Base-by-base conservation (phyloP, 2,329 filamentous ascomycete species). In the Penicillium verrucosum region DNA sequence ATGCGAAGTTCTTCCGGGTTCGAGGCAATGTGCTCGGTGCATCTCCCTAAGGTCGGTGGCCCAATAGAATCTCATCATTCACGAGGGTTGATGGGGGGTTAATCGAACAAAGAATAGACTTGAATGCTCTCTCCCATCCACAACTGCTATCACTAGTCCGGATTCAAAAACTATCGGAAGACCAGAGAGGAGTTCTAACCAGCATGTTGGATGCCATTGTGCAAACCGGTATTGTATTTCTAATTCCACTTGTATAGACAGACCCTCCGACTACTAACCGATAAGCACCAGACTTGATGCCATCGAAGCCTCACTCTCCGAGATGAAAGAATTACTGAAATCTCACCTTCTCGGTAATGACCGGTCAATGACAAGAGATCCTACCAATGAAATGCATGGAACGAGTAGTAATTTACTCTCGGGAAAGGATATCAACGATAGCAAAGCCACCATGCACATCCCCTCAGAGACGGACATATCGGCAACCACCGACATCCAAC, bases 1-100 rank as follows among this genome's bases (percentile, higher is more conserved):
- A 44, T 64, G 62, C 43, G 62, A 64, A 45, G 40, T 57, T 12
- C 32, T 48, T 30, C 38, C 45, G 2, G 52, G 52, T 6, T 54
- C 47, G 9, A 46, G 34, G 12, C 54, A 56, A 45, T 56, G 54
- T 27, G 41, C 54, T n/a, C 54, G 54, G 29, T 56, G 54, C 36
- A 56, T 56, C 37, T 56, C 54, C 23, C n/a, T 56, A 16, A 56
- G 54, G 54, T 56, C 5, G n/a, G 50, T n/a, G 36, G 23, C n/a
- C 14, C 2, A 30, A 37, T 44, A 16, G 1, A 30, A 21, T 36
- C 4, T 8, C 10, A 34, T 34, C 9, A 25, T 12, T 32, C 7
- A 5, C 14, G 10, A 37, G n/a, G 8, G n/a, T 4, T n/a, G 18
- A 7, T n/a, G 4, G 34, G 30, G 10, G 11, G 5, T 21, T 44